Base-by-base conservation (phyloP, 2,329 filamentous ascomycete genomes). In the Talaromyces piceae region DNA sequence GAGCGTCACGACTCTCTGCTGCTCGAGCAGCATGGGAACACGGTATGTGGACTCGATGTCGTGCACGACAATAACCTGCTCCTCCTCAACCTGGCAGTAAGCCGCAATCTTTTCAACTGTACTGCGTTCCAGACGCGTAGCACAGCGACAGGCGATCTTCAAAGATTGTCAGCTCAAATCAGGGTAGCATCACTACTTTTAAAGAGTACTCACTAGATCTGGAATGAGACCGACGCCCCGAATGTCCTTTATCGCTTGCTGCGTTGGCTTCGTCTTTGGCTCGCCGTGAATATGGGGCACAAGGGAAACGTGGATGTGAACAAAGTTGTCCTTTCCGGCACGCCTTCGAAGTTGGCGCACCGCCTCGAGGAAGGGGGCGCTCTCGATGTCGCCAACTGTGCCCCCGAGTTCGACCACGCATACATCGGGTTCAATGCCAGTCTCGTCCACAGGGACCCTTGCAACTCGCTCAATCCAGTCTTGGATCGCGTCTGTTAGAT, bases 211-310 rank as follows among this genome's bases (percentile, higher is more conserved):
- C 44, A 55, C 53, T 31, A 55, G n/a, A 41, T 55, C 53, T 43
- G 53, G 53, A 7, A 27, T 49, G 16, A 55, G 30, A 20, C 53
- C 53, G 26, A 46, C 53, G 22, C 45, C 45, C 56, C 91, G 85
- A 56, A 91, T 84, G 61, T 87, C 82, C 64, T 85, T 85, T 62
- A 97, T 89, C 25, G 91, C 88, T 62, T 88, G 83, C 69, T 98
- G 93, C 0, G 93, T 98, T 0, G 93, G 93, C 74, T 97, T 97
- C 7, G 91, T 97, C 81, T 97, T 97, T 70, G 95, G 84, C 75
- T 97, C 85, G 27, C 81, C 79, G 13, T 59, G 60, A 31, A 47
- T 80, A 27, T 91, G 79, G 1, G 91, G 93, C 28, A 97, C 84
- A 61, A 91, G 87, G 3, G 87, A 90, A 55, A 96, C 91, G 70